Evolutionary conservation across 345 rosid genomes (phyloP).

Genomic region (Eucalyptus regnans): DNA sequence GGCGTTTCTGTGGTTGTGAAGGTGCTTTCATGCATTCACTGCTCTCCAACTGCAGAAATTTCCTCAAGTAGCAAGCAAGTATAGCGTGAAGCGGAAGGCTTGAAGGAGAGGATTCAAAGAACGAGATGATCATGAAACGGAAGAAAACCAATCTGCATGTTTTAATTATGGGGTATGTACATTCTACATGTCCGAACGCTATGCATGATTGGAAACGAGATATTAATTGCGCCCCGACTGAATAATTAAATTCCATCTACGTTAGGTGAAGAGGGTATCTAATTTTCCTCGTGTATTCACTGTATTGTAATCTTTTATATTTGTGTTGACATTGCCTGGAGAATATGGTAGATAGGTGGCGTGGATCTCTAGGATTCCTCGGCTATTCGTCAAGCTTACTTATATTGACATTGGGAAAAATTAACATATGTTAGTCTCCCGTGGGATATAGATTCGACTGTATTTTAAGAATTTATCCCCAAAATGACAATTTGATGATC

Average conservation of each 20-base stretch:
- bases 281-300: neutral
- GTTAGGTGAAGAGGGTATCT: neutral
- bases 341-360: neutral
- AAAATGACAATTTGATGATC: neutral
- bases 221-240: neutral
- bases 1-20: neutral
- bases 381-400: neutral
- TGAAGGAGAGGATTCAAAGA: neutral
- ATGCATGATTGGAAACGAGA: neutral
- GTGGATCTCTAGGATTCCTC: neutral
- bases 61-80: constrained; percentile 16
- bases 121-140: constrained; percentile 1
- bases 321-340: neutral
- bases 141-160: neutral
- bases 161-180: neutral
- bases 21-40: constrained; percentile 10
- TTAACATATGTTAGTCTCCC: neutral
- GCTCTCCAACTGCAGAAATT: constrained; percentile 9
- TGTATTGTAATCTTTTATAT: neutral
- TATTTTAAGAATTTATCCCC: neutral
- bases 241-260: neutral
- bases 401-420: neutral
- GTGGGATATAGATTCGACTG: neutral
- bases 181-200: neutral
- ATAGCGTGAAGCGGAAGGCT: constrained; percentile 19